phyloP scores from a whole-genome alignment of 225 moss, liverwort and hornwort genomes.

The Marchantia polymorpha region DNA sequence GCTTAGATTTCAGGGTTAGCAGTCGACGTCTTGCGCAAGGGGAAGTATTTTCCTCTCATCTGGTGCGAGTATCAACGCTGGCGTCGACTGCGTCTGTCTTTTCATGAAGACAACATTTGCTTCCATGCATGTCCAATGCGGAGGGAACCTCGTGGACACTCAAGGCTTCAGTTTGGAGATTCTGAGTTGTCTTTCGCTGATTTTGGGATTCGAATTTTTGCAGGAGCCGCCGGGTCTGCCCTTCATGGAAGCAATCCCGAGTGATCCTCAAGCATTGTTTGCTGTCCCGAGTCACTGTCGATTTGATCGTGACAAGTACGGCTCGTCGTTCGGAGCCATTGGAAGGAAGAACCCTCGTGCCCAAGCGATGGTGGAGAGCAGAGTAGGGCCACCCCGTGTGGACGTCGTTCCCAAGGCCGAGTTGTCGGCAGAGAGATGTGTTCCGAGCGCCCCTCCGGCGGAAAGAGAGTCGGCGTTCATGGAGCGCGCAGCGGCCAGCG shows the following conservation, averaged over 20 bases:
- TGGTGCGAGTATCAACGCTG: no score
- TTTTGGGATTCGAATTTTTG: neutral
- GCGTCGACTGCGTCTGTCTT: no score
- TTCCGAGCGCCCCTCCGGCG: neutral
- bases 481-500: conserved; percentile 48
- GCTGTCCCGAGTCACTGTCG: conserved; percentile 1
- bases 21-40: no score
- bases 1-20: no score
- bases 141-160: no score
- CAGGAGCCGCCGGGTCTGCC: conserved; percentile 20
- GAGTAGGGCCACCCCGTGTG: neutral
- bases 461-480: conserved; percentile 51
- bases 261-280: neutral
- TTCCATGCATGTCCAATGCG: no score
- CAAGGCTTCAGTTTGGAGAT: neutral
- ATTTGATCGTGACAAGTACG: conserved; percentile 29
- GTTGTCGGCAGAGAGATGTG: neutral
- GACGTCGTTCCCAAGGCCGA: conserved; percentile 1
- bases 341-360: conserved; percentile 21
- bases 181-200: neutral
- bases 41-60: no score
- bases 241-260: conserved; percentile 19
- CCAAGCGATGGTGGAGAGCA: neutral
- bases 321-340: conserved; percentile 31
- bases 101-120: no score